phyloP scores from a whole-genome alignment of 2,329 filamentous ascomycete genomes.

The Setomelanomma holmii region DNA sequence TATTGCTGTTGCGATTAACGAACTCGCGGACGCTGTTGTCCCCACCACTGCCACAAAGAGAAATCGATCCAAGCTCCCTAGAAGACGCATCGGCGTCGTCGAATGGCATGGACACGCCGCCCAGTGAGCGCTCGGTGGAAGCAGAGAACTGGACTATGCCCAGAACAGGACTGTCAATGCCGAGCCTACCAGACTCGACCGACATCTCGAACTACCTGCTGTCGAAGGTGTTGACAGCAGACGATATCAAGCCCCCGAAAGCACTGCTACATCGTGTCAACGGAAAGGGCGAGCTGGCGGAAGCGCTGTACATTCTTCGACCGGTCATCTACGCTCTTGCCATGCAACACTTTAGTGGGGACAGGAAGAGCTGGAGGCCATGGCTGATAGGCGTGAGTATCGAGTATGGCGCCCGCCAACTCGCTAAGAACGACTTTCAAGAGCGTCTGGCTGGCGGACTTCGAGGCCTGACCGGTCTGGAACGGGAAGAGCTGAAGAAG shows the following conservation, averaged over 20 bases:
- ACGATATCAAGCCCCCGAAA: conserved; percentile 93
- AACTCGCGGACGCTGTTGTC: conserved; percentile 82
- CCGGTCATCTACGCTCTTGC: conserved; percentile 87
- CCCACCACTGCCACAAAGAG: conserved; percentile 85
- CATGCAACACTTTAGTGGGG: conserved; percentile 73
- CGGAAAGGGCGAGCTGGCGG: conserved; percentile 81
- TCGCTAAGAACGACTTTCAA: conserved; percentile 72
- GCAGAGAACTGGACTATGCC: conserved; percentile 82
- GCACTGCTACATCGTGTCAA: conserved; percentile 79
- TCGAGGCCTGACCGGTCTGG: conserved; percentile 79
- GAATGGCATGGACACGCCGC: conserved; percentile 58
- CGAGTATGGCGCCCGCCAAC: conserved; percentile 87
- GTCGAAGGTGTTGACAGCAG: conserved; percentile 88
- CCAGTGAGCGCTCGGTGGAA: conserved; percentile 49
- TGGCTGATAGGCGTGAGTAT: conserved; percentile 87
- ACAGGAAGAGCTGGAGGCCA: conserved; percentile 85
- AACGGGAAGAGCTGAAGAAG: conserved; percentile 87
- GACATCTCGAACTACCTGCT: conserved; percentile 89
- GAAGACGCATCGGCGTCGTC: conserved; percentile 58
- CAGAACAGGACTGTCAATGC: conserved; percentile 85
- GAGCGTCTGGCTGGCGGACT: conserved; percentile 72
- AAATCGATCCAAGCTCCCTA: conserved; percentile 71
- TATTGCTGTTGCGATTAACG: conserved; percentile 82
- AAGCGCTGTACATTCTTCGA: conserved; percentile 89
- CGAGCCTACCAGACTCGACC: conserved; percentile 78